phyloP scores from a whole-genome alignment of 202 grass and related monocot genomes.

The Panicum virgatum region DNA sequence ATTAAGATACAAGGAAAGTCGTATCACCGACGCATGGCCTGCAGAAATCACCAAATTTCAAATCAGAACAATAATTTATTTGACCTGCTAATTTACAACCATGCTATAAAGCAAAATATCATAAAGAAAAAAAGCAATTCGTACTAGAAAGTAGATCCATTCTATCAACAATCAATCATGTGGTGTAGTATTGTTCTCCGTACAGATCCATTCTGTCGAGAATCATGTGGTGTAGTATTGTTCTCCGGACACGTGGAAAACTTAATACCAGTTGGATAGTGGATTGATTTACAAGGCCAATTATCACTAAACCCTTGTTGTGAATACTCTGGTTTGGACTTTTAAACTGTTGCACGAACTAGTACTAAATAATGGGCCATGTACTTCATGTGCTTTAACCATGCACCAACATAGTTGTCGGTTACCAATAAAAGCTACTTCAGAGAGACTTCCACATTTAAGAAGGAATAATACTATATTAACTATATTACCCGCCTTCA shows the following conservation, averaged over 20 bases:
- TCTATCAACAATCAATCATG: not conserved
- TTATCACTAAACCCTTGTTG: not conserved
- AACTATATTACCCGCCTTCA: not conserved
- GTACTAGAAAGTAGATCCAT: not conserved
- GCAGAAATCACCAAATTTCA: constrained; percentile 11
- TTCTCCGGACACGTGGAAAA: not conserved
- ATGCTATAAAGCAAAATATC: not conserved
- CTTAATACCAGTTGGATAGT: not conserved
- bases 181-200: not conserved
- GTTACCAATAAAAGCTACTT: not conserved
- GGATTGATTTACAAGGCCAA: not conserved
- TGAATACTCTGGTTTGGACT: not conserved
- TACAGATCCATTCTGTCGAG: not conserved
- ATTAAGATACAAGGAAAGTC: not conserved
- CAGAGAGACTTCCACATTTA: not conserved
- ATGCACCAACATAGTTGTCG: not conserved
- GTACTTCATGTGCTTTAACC: not conserved
- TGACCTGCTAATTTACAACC: not conserved
- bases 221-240: not conserved
- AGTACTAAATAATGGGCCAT: not conserved
- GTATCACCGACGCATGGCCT: constrained; percentile 34
- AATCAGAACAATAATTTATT: constrained; percentile 20
- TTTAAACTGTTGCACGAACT: not conserved
- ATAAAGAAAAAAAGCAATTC: not conserved
- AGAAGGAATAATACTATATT: not conserved